Conservation (phyloP, 2,329 filamentous ascomycete genomes). For the Cladophialophora immunda region DNA sequence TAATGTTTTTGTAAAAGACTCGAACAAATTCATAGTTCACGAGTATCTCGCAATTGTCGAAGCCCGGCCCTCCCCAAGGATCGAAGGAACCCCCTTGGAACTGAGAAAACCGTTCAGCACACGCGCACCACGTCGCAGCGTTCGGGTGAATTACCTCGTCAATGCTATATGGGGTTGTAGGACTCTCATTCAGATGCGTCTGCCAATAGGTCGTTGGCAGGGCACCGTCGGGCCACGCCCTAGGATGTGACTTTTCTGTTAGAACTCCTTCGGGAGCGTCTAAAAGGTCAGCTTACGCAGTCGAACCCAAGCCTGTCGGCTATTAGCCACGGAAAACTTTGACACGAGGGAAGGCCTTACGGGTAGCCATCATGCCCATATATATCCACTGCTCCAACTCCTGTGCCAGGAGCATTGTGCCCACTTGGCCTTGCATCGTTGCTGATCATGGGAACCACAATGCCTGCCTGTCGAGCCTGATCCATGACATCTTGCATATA, state of each 20-base stretch:
- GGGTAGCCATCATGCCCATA: slow-evolving; percentile 64
- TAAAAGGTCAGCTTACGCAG: slow-evolving; percentile 21
- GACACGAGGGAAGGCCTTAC: too few relatives aligned
- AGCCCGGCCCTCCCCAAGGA: slow-evolving; percentile 34
- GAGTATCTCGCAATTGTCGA: slow-evolving; percentile 66
- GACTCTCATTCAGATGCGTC: slow-evolving; percentile 40
- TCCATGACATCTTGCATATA: slow-evolving; percentile 78
- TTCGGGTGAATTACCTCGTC: slow-evolving; percentile 26
- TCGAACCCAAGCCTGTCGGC: slow-evolving; percentile 37
- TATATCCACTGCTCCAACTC: slow-evolving; percentile 66
- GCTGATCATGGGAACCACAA: slow-evolving; percentile 77
- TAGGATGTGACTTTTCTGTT: slow-evolving; percentile 26
- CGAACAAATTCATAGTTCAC: slow-evolving; percentile 77
- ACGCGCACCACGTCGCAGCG: too few relatives aligned
- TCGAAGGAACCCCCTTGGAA: slow-evolving; percentile 41
- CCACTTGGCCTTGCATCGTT: slow-evolving; percentile 73
- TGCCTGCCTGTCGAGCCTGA: slow-evolving; percentile 71
- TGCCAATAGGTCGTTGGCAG: slow-evolving; percentile 40
- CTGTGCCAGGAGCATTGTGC: slow-evolving; percentile 69
- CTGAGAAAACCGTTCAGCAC: too few relatives aligned
- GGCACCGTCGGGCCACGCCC: slow-evolving; percentile 39
- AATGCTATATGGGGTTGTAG: slow-evolving; percentile 42
- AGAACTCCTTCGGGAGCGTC: too few relatives aligned
- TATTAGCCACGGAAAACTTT: too few relatives aligned
- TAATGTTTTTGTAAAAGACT: slow-evolving; percentile 81